Evolutionary conservation across 192 early-diverging fungal genomes (phyloP).

Genomic region (Chytriomyces sp.): DNA sequence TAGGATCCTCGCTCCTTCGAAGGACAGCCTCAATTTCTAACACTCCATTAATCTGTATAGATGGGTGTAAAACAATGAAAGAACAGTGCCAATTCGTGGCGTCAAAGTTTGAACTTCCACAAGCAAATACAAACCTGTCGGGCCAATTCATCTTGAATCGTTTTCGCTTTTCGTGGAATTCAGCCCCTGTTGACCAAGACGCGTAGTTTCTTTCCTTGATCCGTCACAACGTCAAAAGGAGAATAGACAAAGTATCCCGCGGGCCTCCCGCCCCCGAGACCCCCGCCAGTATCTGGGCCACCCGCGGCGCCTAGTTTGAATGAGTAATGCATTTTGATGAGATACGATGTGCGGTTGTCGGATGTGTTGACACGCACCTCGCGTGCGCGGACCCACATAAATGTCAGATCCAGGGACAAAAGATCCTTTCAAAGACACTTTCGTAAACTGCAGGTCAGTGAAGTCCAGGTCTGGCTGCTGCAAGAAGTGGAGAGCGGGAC

Average conservation of each 20-base stretch:
- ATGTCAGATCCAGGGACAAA: conserved; percentile 78
- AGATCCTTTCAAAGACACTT: conserved; percentile 68
- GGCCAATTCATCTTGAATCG: neutral
- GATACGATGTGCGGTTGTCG: neutral
- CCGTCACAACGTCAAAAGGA: conserved; percentile 33
- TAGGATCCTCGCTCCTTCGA: conserved; percentile 54
- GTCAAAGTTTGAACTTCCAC: neutral
- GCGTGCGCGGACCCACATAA: conserved; percentile 73
- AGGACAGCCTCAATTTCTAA: conserved; percentile 71
- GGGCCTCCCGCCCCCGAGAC: neutral
- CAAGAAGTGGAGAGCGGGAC: conserved; percentile 52
- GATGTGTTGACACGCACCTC: conserved; percentile 14
- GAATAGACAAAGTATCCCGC: conserved; percentile 43
- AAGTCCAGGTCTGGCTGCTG: neutral
- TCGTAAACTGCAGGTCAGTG: conserved; percentile 60
- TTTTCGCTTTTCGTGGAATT: conserved; percentile 63
- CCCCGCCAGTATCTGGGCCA: neutral
- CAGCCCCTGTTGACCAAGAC: conserved; percentile 89
- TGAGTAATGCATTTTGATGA: neutral
- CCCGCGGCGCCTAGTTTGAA: conserved; percentile 17
- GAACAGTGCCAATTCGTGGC: neutral
- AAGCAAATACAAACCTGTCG: conserved; percentile 15
- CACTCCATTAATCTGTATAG: conserved; percentile 45
- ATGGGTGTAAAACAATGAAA: too few relatives aligned
- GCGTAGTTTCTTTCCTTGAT: conserved; percentile 37